Evolutionary conservation across 2,329 filamentous ascomycete genomes (phyloP).

Genomic region (Monilinia vaccinii-corymbosi): DNA sequence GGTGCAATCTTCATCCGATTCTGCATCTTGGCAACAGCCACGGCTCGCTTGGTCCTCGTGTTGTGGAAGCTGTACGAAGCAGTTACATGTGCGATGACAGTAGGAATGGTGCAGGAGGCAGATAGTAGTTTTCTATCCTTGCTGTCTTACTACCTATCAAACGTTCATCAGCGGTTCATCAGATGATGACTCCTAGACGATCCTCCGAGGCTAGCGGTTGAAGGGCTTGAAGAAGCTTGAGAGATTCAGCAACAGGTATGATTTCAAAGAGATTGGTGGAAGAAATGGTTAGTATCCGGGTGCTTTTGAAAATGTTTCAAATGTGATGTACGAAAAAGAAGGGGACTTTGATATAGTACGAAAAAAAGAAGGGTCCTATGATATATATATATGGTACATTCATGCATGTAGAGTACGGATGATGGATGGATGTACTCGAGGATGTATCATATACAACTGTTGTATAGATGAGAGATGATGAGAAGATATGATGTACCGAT

Average conservation of each 20-base stretch:
- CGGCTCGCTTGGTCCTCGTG: slow-evolving; percentile 9
- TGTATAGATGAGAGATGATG: background rate
- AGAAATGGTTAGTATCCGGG: slow-evolving; percentile 2
- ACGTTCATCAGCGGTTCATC: slow-evolving; percentile 1
- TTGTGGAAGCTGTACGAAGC: slow-evolving; percentile 6
- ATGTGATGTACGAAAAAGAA: background rate
- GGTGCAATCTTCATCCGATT: slow-evolving; percentile 11
- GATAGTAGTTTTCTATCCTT: background rate
- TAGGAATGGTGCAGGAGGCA: slow-evolving; percentile 1
- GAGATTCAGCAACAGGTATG: background rate
- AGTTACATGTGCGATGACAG: slow-evolving; percentile 7
- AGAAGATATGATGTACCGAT: background rate
- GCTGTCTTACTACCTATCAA: slow-evolving; percentile 5
- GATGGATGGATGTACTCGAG: background rate
- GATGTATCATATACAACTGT: background rate
- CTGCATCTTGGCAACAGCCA: slow-evolving; percentile 10
- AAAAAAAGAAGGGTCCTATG: background rate
- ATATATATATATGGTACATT: background rate
- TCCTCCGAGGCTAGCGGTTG: background rate
- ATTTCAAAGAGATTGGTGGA: background rate
- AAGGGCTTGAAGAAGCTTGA: background rate
- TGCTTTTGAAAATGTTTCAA: background rate
- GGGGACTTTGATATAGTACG: background rate
- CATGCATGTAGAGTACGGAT: background rate
- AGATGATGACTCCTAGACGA: slow-evolving; percentile 6